Base-by-base conservation (phyloP, 2,329 filamentous ascomycete genomes). In the Trichoderma aggressivum region DNA sequence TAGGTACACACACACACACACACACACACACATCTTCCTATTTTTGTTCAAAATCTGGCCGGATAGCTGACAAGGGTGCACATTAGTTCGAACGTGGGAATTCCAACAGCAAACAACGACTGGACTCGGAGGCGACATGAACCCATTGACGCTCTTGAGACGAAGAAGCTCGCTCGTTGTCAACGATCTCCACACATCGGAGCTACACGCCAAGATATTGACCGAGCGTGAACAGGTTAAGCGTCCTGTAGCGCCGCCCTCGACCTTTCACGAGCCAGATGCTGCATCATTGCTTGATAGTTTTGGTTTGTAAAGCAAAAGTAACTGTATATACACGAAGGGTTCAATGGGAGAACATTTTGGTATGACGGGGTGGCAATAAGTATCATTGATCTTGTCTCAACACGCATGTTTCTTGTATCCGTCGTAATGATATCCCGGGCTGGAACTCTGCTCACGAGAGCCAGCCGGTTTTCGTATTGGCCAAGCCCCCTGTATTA, bases 181-280 rank as follows among this genome's bases (percentile, higher is more conserved):
- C 6, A 92, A 91, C 39, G 94, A 97, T 80, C 77, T 91, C 72
- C 89, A 90, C 0, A 80, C 82, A 8, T 56, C 60, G 12, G 62
- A 39, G 14, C 28, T 63, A 18, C 39, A 58, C 34, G 28, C 59
- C 10, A 61, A 65, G 32, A 36, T 55, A 28, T 26, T 70, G 24
- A 56, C 26, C 2, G 24, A 78, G 60, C 83, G 78, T 74, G 67
- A 85, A 77, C 39, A 74, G 81, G 75, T 80, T 75, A 78, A 75
- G 68, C 81, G 79, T 72, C 76, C 81, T 30, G 87, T 91, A 76
- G 86, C 88, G 16, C 86, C 90, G 18, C 90, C 94, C 1, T 94
- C 91, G 24, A 90, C 91, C 73, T 98, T 98, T 79, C 87, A 97
- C 76, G 96, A 99, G 81, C 96, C 96, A n/a, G 94, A 97, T 82